Evolutionary conservation across 2,329 filamentous ascomycete genomes (phyloP).

Genomic region (Fusarium equiseti): DNA sequence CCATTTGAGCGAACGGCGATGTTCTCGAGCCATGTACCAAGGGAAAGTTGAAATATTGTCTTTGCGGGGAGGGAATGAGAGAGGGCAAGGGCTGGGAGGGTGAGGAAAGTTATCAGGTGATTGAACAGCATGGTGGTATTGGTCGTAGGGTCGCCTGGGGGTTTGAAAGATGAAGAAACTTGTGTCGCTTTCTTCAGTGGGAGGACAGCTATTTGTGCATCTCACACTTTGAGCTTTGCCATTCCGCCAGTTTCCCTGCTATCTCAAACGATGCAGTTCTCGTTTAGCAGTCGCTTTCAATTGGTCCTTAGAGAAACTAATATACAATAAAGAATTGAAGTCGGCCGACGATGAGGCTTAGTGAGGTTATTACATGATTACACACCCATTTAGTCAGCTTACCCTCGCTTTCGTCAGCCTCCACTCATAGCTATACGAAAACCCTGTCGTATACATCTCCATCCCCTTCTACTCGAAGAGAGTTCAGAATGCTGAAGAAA

Average conservation of each 20-base stretch:
- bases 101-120: background rate
- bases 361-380: background rate
- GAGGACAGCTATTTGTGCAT: background rate
- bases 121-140: background rate
- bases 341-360: background rate
- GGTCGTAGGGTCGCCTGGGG: accelerated
- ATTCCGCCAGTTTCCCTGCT: too few species aligned
- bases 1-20: background rate
- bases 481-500: too few species aligned
- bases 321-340: background rate
- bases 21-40: conserved; percentile 12
- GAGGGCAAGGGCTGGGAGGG: background rate
- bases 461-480: too few species aligned
- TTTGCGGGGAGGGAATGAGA: background rate
- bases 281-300: background rate
- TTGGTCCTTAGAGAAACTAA: too few species aligned
- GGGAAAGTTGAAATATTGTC: background rate
- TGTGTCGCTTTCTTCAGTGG: accelerated
- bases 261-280: background rate
- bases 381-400: background rate
- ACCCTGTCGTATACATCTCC: background rate
- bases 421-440: background rate
- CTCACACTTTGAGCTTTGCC: accelerated
- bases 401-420: background rate
- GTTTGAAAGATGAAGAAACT: background rate